Evolutionary conservation across 108 stramenopile species (phyloP).

Genomic region (Skeletonema grethae): DNA sequence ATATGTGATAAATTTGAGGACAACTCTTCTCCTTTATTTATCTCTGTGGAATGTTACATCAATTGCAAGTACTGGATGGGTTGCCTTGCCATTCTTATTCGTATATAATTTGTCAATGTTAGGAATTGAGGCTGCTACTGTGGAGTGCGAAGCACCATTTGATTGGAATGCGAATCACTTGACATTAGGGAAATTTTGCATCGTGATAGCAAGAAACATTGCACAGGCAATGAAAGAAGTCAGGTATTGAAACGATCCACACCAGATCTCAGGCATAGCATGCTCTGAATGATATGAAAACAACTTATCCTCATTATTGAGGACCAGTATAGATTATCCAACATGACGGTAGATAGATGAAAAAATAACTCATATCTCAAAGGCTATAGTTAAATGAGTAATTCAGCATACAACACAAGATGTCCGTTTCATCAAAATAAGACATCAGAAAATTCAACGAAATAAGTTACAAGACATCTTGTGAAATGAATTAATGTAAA

Average conservation of each 20-base stretch:
- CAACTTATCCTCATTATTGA: too few species aligned
- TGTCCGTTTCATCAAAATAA: too few species aligned
- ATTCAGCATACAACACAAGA: too few species aligned
- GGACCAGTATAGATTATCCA: too few species aligned
- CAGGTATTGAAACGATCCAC: slow-evolving; percentile 3
- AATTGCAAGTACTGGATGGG: slow-evolving; percentile 47
- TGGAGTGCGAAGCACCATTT: slow-evolving; percentile 55
- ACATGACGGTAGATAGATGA: too few species aligned
- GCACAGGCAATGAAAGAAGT: slow-evolving; percentile 35
- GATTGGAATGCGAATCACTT: slow-evolving; percentile 41
- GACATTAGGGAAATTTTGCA: slow-evolving; percentile 39
- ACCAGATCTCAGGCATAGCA: too few species aligned
- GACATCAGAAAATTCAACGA: too few species aligned
- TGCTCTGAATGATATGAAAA: too few species aligned
- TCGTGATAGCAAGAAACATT: slow-evolving; percentile 25
- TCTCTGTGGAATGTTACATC: slow-evolving; percentile 42
- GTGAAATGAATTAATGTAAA: too few species aligned
- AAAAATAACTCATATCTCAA: too few species aligned
- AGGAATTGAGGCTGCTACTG: slow-evolving; percentile 52
- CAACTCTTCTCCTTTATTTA: slow-evolving; percentile 67
- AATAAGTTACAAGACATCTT: too few species aligned
- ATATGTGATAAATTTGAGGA: slow-evolving; percentile 71
- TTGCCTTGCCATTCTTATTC: slow-evolving; percentile 35
- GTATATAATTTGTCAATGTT: slow-evolving; percentile 41
- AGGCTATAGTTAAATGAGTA: too few species aligned